Evolutionary conservation across 768 basidiomycete genomes (phyloP), one percentile per base, ranked within the genome.

Genomic region (Calocera viscosa): DNA sequence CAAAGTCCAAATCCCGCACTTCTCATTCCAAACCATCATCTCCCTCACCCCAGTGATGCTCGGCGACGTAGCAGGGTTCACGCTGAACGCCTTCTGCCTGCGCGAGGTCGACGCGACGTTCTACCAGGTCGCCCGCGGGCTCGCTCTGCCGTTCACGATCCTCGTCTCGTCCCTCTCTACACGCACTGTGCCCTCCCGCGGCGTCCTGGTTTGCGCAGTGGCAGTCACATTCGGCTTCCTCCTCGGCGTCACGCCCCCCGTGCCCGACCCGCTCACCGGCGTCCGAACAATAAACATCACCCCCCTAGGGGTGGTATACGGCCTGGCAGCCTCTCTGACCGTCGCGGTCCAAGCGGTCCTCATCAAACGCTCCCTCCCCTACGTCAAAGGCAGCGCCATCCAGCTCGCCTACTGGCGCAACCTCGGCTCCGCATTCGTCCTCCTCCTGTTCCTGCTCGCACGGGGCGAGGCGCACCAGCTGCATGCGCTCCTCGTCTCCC

Each of bases 81-180:
- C 88, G 0, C 90, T 90, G 79, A 90, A 90, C 70, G 89, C 86
- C 0, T 81, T 90, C 3, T 91, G 90, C 72, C 78, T 91, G 65
- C 81, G 88, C 30, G 85, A 83, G 65, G 88, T 60, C 22, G 53
- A 60, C 30, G 22, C 53, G 26, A 60, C 53, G 5, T 10, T 60
- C 14, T 60, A 60, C 53, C 53, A 60, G 24, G 53, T 60, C 26
- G 53, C 53, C 14, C 53, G 53, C 53, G 53, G 53, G 5, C 53
- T 60, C 22, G 53, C 90, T 2, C 80, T 94, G 2, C 91, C 91
- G 0, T 80, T 90, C 63, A 94, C 91, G 1, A 90, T 93, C 66
- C 68, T 83, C 28, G 84, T 91, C 47, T 88, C 89, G 1, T 86
- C 85, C 40, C 49, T 84, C 22, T 76, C 84, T 68, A 84, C 85